Evolutionary conservation across 2,329 filamentous ascomycete genomes (phyloP), one percentile per base, ranked within the genome.

Genomic region (Pezicula radicicola): DNA sequence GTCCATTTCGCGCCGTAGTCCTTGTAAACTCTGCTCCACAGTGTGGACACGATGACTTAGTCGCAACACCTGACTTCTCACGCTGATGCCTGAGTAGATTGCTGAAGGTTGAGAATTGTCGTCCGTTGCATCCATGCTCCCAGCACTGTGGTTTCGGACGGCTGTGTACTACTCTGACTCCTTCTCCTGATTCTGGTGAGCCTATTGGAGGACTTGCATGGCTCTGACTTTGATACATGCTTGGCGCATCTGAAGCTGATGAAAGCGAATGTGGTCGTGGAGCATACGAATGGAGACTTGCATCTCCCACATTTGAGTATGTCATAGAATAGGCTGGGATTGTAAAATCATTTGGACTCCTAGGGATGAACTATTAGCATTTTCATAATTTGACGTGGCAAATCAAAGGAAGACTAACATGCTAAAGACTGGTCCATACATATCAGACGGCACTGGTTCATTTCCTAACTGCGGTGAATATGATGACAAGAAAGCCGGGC

Each of bases 121-220:
- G 85, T 18, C 93, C 93, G 64, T 97, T 96, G 76, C 93, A 97
- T 10, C 92, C 93, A 66, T 97, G 93, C 55, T 97, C 93, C 89
- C 90, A 97, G 71, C 93, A 97, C 68, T 96, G 91, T 43, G 92
- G 91, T 72, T 96, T 96, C n/a, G 91, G 91, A 58, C 89, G 81
- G 61, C 84, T 85, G 68, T 88, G 87, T 16, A 91, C 78, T 15
- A 91, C 83, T 53, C 88, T 79, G 37, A 89, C 84, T 58, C 83
- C 69, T 45, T 71, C 71, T 25, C 70, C 68, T n/a, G 64, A 64
- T 19, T 72, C 71, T 50, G 70, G 64, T 9, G 66, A 56, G 74
- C 41, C 74, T 67, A 36, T 70, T 68, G 56, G 75, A 71, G 56
- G 56, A 39, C 51, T 72, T 68, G 58, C 60, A 45, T 61, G 53